Evolutionary conservation across 139 green algal genomes (phyloP).

Genomic region (Edaphochlamys debaryana): DNA sequence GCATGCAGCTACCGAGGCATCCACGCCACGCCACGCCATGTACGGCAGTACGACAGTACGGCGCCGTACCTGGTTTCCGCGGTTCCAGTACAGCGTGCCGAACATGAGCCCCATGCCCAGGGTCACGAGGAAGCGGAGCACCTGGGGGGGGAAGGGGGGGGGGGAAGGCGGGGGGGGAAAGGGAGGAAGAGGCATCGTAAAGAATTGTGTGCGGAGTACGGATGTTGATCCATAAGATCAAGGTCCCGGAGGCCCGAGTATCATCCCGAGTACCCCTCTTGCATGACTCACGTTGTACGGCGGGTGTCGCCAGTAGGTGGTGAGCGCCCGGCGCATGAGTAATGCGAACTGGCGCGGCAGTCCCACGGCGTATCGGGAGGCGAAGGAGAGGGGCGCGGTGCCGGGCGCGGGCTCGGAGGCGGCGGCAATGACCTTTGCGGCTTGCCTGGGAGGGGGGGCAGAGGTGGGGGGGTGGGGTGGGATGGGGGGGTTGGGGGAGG

Average conservation of each 20-base stretch:
- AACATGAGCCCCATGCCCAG: conserved; percentile 17
- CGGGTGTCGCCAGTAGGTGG: conserved; percentile 43
- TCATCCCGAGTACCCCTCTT: too few species aligned
- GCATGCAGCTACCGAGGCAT: too few species aligned
- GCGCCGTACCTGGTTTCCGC: too few species aligned
- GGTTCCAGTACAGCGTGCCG: conserved; percentile 33
- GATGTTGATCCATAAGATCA: not conserved
- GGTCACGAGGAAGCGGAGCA: conserved; percentile 20
- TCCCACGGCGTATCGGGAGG: not conserved
- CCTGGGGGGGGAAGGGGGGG: not conserved
- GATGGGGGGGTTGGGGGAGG: too few species aligned
- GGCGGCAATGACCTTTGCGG: not conserved
- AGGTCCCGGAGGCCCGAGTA: too few species aligned
- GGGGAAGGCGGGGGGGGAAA: too few species aligned
- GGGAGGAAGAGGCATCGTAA: too few species aligned
- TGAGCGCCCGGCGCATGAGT: conserved; percentile 11
- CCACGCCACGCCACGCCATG: too few species aligned
- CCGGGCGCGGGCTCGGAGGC: not conserved
- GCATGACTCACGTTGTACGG: too few species aligned
- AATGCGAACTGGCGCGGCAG: not conserved
- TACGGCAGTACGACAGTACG: too few species aligned
- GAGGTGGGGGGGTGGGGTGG: too few species aligned
- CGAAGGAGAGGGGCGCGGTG: not conserved
- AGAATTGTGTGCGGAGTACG: not conserved
- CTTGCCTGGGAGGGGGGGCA: too few species aligned